Conservation (phyloP, 2,329 filamentous ascomycete genomes). For the Pseudocercospora vitis region DNA sequence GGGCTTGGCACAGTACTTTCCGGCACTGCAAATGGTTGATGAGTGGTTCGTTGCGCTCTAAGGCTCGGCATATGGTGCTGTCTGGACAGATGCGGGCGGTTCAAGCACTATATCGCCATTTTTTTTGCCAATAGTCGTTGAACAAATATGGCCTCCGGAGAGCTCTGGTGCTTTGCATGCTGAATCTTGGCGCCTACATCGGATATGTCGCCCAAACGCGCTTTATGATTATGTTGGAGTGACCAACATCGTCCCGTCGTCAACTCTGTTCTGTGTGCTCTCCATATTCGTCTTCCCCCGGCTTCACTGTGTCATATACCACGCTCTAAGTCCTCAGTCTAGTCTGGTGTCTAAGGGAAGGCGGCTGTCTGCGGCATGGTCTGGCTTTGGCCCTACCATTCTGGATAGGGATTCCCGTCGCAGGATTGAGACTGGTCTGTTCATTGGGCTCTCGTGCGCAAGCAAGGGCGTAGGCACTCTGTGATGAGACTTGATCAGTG, state of each 20-base stretch:
- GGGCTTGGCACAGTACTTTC: slow-evolving; percentile 53
- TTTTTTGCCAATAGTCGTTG: slow-evolving; percentile 45
- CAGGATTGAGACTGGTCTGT: slow-evolving; percentile 17
- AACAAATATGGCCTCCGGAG: slow-evolving; percentile 45
- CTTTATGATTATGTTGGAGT: slow-evolving; percentile 43
- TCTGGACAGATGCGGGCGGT: slow-evolving; percentile 47
- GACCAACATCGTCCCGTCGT: slow-evolving; percentile 41
- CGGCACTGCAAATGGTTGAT: slow-evolving; percentile 51
- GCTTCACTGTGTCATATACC: slow-evolving; percentile 44
- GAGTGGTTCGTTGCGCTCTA: slow-evolving; percentile 56
- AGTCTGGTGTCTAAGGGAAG: slow-evolving; percentile 45
- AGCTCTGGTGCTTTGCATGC: slow-evolving; percentile 41
- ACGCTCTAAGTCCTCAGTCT: slow-evolving; percentile 46
- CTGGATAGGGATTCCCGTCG: background rate
- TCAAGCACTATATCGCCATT: slow-evolving; percentile 49
- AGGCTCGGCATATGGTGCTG: slow-evolving; percentile 54
- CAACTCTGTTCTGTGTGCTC: slow-evolving; percentile 39
- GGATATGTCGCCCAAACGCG: slow-evolving; percentile 41
- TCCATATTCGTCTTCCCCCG: slow-evolving; percentile 49
- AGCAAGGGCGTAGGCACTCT: slow-evolving; percentile 18
- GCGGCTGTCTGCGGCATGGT: slow-evolving; percentile 41
- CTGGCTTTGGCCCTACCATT: slow-evolving; percentile 13
- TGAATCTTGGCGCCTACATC: slow-evolving; percentile 41
- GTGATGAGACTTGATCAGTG: slow-evolving; percentile 15
- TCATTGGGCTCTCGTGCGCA: slow-evolving; percentile 16